Evolutionary conservation across 495 filamentous ascomycete genomes (phyloP).

Genomic region (Aspergillus incahuasiensis): DNA sequence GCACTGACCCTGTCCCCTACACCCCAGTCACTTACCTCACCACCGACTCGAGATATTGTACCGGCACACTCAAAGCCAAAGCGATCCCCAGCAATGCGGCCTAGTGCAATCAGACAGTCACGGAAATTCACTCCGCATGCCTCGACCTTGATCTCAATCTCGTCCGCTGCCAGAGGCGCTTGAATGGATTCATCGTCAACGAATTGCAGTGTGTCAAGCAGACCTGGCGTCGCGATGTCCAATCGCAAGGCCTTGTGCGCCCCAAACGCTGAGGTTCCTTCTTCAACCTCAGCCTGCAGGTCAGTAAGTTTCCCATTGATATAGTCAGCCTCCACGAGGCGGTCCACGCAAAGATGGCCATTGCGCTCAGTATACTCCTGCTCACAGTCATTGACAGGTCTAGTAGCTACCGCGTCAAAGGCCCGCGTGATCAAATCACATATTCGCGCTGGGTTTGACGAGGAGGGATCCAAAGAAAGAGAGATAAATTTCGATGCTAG

Average conservation of each 20-base stretch:
- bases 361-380: not conserved
- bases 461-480: not conserved
- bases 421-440: not conserved
- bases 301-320: not conserved
- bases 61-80: conserved; percentile 1
- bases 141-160: not conserved
- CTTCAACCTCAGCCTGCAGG: not conserved
- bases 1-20: not conserved
- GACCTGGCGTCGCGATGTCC: not conserved
- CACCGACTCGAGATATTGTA: not conserved
- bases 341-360: not conserved
- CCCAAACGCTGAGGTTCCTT: not conserved
- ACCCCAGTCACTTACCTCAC: not conserved
- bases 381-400: not conserved
- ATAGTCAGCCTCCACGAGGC: not conserved
- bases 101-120: not conserved
- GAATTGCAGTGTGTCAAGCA: not conserved
- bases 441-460: not conserved
- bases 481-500: not conserved
- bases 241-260: not conserved
- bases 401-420: not conserved
- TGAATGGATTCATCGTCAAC: not conserved
- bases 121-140: not conserved
- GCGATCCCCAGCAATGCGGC: not conserved
- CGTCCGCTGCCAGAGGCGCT: not conserved